These are phyloP conservation scores for Dalbergia cochinchinensis DNA, from an alignment of 306 rosid species.

Conservation along the genomic window DNA sequence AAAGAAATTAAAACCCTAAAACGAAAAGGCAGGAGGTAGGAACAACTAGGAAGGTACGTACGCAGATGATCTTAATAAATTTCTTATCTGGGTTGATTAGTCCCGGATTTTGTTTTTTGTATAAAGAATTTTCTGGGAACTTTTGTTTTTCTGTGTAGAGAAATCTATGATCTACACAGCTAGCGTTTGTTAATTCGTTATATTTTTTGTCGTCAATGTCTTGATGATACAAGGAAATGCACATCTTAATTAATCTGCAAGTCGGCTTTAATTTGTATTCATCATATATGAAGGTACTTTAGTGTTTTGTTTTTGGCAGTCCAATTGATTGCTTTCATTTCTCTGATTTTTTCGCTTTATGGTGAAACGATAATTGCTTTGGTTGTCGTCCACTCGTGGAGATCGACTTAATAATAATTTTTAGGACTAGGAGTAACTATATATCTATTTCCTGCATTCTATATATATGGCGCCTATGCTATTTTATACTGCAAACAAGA, in stretches of 20 bases:
- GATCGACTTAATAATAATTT: neutral
- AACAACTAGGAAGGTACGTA: neutral
- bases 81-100: no score
- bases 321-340: no score
- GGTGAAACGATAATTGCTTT: neutral
- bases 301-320: no score
- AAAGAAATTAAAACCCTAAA: neutral
- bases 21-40: neutral
- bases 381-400: neutral
- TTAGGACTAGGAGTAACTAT: neutral
- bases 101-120: neutral
- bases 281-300: no score
- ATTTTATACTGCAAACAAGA: neutral
- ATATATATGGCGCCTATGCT: neutral
- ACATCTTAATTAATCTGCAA: no score
- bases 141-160: neutral
- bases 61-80: neutral
- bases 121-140: neutral
- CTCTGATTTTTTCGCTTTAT: no score
- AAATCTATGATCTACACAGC: neutral
- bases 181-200: neutral
- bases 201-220: neutral
- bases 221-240: no score
- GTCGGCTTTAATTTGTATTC: no score
- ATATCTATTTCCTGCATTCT: neutral